phyloP scores from a whole-genome alignment of 768 basidiomycete species.

The Calocera cornea region DNA sequence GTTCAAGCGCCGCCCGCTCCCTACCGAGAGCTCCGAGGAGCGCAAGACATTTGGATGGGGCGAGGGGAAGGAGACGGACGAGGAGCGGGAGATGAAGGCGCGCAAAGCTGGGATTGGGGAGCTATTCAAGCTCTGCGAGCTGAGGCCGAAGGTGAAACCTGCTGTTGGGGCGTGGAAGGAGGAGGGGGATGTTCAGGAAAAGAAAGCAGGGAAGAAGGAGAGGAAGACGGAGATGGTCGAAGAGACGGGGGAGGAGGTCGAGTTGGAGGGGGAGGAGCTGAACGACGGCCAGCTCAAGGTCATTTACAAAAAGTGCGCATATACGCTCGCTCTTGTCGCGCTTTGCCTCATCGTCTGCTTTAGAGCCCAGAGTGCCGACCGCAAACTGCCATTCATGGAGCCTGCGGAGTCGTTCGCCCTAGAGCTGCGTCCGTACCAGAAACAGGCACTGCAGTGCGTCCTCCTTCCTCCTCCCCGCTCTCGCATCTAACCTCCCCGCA shows the following conservation, averaged over 20 bases:
- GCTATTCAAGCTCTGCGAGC: constrained; percentile 57
- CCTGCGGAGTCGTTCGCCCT: constrained; percentile 64
- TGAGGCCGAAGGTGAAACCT: constrained; percentile 45
- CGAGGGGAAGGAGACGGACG: constrained; percentile 65
- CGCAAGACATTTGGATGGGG: constrained; percentile 36
- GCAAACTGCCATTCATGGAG: constrained; percentile 63
- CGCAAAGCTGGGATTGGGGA: constrained; percentile 60
- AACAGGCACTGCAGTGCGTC: constrained; percentile 69
- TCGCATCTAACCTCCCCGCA: constrained; percentile 21
- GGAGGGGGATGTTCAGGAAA: constrained; percentile 25
- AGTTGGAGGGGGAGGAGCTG: constrained; percentile 59
- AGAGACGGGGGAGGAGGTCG: constrained; percentile 71
- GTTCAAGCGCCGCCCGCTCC: constrained; percentile 36
- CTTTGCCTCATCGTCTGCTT: constrained; percentile 9
- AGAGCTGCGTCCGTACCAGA: constrained; percentile 74
- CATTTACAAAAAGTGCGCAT: constrained; percentile 66
- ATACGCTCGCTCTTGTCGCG: neutral
- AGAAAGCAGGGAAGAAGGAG: constrained; percentile 26
- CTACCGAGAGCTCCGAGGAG: constrained; percentile 15
- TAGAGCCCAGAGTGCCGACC: constrained; percentile 78
- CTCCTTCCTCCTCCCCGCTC: neutral
- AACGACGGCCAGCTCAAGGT: constrained; percentile 65
- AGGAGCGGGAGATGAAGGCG: constrained; percentile 66
- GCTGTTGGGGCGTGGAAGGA: constrained; percentile 24
- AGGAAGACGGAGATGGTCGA: constrained; percentile 36